Base-by-base conservation (phyloP, 2,329 filamentous ascomycete species). In the Aureobasidium sp. region DNA sequence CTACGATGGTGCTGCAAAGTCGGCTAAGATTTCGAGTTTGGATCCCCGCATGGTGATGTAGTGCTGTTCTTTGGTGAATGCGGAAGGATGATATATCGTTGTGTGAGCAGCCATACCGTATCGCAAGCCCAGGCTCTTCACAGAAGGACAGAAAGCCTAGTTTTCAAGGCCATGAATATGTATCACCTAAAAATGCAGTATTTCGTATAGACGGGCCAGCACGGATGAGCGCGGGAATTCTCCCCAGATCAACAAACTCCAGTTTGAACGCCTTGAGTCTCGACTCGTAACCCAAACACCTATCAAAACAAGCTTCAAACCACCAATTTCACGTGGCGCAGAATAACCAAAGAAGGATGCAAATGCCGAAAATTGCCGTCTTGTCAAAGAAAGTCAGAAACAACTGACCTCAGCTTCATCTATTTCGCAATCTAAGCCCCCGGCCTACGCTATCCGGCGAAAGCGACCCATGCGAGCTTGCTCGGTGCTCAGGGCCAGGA, bases 1-100 rank as follows among this genome's bases (percentile, higher is more conserved):
- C 35, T 78, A 74, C 69, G 76, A 78, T 25, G 75, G 76, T 0
- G 64, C 65, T 65, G 69, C 70, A 11, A 74, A 64, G 73, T 78
- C 73, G 70, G 77, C 73, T 61, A 69, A 73, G 64, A 67, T 78
- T 25, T 65, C 64, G 62, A 71, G 69, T 60, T 66, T 78, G 71
- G 73, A 76, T 69, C 74, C 77, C 50, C 70, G 71, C 67, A 62
- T 63, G 62, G 60, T 68, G 27, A 35, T 68, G 62, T 57, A 66
- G 62, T n/a, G 17, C 13, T 19, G 27, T 19, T 31, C 17, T 29
- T 29, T 29, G 25, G 25, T 46, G 19, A 25, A 11, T 19, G 9
- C 10, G 27, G 1, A 17, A 29, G n/a, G 8, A 31, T 47, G 4
- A 31, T 31, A 31, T 29, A 19, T 10, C 10, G 11, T 31, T 31